Percentiles rank a stretch among this genome's conserved stretches.
These are phyloP conservation scores for Leptographium wingfieldii DNA, from an alignment of 2,329 filamentous ascomycete genomes.

Conservation along the genomic window DNA sequence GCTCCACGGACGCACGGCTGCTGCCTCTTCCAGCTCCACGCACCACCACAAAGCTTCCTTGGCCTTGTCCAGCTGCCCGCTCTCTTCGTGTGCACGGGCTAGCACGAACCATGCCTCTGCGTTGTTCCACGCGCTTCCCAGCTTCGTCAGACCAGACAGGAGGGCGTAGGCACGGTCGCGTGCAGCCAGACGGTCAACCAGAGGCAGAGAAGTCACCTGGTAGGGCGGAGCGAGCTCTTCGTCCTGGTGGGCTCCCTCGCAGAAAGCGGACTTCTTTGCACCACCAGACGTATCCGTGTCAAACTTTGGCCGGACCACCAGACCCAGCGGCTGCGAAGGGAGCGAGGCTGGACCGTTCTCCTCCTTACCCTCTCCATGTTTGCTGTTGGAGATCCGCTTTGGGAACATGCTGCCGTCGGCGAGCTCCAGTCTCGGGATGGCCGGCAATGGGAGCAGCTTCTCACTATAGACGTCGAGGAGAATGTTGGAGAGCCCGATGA, in stretches of 20 bases:
- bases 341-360: conserved; percentile 14
- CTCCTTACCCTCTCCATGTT: not conserved
- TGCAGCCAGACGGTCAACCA: conserved; percentile 73
- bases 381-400: conserved; percentile 9
- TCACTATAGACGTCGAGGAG: conserved; percentile 75
- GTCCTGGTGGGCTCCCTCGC: not conserved
- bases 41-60: conserved; percentile 97
- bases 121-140: conserved; percentile 79
- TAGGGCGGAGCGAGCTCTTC: conserved; percentile 30
- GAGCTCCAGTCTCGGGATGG: conserved; percentile 32
- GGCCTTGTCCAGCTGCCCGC: conserved; percentile 73
- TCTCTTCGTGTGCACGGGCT: conserved; percentile 76
- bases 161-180: conserved; percentile 81
- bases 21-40: conserved; percentile 81
- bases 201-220: conserved; percentile 50
- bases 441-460: conserved; percentile 45
- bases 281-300: not conserved
- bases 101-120: conserved; percentile 89
- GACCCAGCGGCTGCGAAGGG: conserved; percentile 34
- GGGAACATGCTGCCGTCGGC: conserved; percentile 19
- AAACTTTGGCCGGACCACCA: conserved; percentile 16
- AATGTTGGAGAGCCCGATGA: conserved; percentile 71
- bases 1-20: conserved; percentile 67
- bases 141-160: conserved; percentile 69
- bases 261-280: not conserved